These are phyloP conservation scores for Quercus aquifolioides DNA, from an alignment of 306 rosid genomes.

Conservation along the genomic window DNA sequence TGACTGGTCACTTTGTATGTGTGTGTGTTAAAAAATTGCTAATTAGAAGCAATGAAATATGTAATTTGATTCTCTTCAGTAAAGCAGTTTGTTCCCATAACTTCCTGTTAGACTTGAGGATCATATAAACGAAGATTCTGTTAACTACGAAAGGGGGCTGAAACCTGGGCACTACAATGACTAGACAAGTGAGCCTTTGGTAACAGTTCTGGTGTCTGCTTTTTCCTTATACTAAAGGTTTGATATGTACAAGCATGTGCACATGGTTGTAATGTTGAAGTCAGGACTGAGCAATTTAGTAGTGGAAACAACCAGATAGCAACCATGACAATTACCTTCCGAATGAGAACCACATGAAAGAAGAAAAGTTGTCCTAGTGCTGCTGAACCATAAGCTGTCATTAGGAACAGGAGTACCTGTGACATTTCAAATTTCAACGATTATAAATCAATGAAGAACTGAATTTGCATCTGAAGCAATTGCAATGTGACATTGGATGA, in stretches of 20 bases:
- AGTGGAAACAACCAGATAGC: background rate
- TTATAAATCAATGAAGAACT: constrained; percentile 8
- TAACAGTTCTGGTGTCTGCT: background rate
- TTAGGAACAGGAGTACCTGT: constrained; percentile 65
- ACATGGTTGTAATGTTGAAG: too few relatives aligned
- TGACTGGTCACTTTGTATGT: background rate
- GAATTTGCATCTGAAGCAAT: constrained; percentile 9
- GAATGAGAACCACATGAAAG: constrained; percentile 85
- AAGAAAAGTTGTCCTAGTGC: constrained; percentile 95
- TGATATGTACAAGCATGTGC: too few relatives aligned
- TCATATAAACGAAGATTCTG: background rate
- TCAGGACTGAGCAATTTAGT: too few relatives aligned
- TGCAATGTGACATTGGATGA: background rate
- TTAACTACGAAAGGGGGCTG: background rate
- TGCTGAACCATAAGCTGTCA: constrained; percentile 81
- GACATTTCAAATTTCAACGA: constrained; percentile 26
- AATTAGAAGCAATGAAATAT: background rate
- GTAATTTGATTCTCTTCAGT: background rate
- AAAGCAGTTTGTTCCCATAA: background rate
- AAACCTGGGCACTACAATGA: background rate
- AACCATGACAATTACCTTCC: constrained; percentile 55
- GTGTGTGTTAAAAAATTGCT: background rate
- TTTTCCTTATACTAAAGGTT: background rate
- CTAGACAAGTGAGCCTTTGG: background rate
- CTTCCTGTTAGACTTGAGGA: background rate